Conservation (phyloP, 2,329 filamentous ascomycete genomes). For the Fusarium miscanthi region DNA sequence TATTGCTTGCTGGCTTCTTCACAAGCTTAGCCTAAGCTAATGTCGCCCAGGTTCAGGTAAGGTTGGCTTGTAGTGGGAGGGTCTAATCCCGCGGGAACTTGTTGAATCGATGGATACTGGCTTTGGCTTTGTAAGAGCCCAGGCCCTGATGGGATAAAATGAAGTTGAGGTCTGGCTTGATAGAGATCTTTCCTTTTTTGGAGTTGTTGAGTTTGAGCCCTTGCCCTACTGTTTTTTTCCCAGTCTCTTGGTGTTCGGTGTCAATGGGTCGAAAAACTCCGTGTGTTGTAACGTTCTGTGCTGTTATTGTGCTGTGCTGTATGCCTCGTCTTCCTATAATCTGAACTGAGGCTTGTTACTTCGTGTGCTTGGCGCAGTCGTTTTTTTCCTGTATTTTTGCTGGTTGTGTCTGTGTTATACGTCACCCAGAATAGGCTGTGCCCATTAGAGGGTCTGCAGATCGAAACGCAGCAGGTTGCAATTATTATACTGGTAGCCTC, state of each 20-base stretch:
- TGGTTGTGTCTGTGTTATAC: constrained; percentile 39
- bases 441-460: constrained; percentile 37
- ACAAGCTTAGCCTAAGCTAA: constrained; percentile 22
- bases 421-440: constrained; percentile 41
- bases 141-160: constrained; percentile 26
- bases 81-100: constrained; percentile 29
- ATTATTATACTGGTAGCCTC: constrained; percentile 41
- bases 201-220: constrained; percentile 36
- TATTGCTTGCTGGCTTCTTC: constrained; percentile 10
- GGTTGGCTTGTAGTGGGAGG: neutral
- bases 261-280: constrained; percentile 20
- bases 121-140: constrained; percentile 12
- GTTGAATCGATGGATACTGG: constrained; percentile 13
- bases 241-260: neutral
- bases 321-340: constrained; percentile 26
- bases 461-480: constrained; percentile 33
- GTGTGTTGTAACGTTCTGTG: constrained; percentile 12
- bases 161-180: constrained; percentile 26
- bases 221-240: constrained; percentile 27
- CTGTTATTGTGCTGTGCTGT: constrained; percentile 15
- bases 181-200: constrained; percentile 34
- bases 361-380: constrained; percentile 33
- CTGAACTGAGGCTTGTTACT: constrained; percentile 30
- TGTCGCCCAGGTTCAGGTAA: neutral
- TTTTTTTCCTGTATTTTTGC: constrained; percentile 28